Base-by-base conservation (phyloP, 805 yeast genomes). In the Monosporozyma siamensis region DNA sequence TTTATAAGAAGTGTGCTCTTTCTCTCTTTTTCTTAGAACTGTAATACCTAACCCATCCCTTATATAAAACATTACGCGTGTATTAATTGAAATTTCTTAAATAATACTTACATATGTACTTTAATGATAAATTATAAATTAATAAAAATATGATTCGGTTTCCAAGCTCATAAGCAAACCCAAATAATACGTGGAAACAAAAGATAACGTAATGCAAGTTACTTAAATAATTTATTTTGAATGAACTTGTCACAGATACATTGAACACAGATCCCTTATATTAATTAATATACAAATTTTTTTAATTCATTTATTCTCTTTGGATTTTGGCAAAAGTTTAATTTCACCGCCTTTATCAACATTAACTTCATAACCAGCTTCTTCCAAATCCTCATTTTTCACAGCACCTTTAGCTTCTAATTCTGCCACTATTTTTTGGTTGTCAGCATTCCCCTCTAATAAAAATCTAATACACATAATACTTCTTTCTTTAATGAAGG, bases 401-500 rank as follows among this genome's bases (percentile, higher is more conserved):
- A 76, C 78, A 0, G 76, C 72, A 35, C 78, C 74, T 44, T 75
- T 69, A 0, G 96, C 95, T 57, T 90, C 97, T 45, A 90, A 60
- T 29, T 71, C 63, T 0, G 84, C 78, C 1, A 90, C 88, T 57
- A 88, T 77, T 1, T 72, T 68, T 61, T 90, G 97, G 58, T 90
- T 92, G 38, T 66, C 69, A 4, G 50, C 54, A 52, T 92, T 92
- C 8, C 73, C 69, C 20, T 75, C 73, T 12, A 90, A 62, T 25
- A 88, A 61, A 46, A 78, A 80, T 53, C 80, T 75, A 23, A 92
- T 58, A 54, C 96, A 86, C 6, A 90, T 64, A 26, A 92, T 83
- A 1, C 95, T 74, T 46, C 90, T 67, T 55, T 90, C 98, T 49
- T 86, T 82, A 44, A 84, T 80, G 45, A 72, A 90, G 0, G 97